Base-by-base conservation (phyloP, 2,329 filamentous ascomycete genomes). In the Mycocentrospora acerina region DNA sequence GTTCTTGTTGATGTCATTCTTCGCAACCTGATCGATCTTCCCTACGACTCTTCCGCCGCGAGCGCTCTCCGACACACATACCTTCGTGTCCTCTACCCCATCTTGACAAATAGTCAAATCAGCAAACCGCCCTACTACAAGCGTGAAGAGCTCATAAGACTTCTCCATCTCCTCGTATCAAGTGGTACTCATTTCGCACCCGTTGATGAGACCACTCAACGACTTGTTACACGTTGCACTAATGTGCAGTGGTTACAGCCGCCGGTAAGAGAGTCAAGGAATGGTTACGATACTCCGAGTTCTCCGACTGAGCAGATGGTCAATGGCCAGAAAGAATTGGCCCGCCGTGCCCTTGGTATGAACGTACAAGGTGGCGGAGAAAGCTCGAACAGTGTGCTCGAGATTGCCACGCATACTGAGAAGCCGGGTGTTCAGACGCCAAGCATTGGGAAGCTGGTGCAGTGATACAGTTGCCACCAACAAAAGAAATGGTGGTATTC, bases 1-100 rank as follows among this genome's bases (percentile, higher is more conserved):
- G 93, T 98, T 4, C 79, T 98, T 12, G 78, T 97, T 31, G 93
- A 98, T 61, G 93, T 98, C 49, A 90, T 98, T 42, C 88, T 98
- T 44, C 87, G 93, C 29, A 98, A 98, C 59, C 76, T 98, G n/a
- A 82, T 97, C 57, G 93, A 98, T 64, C 76, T 98, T 7, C 93
- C 94, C 0, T 85, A 91, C 57, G 91, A 95, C 62, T 82, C 75
- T 9, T 55, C 63, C 17, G 64, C 67, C 16, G 60, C 66, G 3
- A 66, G 61, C 22, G 64, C 80, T 3, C 73, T 98, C 40, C 82
- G 91, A 25, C 93, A 98, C 66, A 98, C 93, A 4, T 98, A 98
- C 63, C 78, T 98, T 5, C 84, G 93, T 22, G 93, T 98, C 4
- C 73, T 98, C 10, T 90, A 94, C 60, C 93, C 93, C 0, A 76